These are phyloP conservation scores for Candida ulmi DNA, from an alignment of 805 yeast species.

Conservation along the genomic window DNA sequence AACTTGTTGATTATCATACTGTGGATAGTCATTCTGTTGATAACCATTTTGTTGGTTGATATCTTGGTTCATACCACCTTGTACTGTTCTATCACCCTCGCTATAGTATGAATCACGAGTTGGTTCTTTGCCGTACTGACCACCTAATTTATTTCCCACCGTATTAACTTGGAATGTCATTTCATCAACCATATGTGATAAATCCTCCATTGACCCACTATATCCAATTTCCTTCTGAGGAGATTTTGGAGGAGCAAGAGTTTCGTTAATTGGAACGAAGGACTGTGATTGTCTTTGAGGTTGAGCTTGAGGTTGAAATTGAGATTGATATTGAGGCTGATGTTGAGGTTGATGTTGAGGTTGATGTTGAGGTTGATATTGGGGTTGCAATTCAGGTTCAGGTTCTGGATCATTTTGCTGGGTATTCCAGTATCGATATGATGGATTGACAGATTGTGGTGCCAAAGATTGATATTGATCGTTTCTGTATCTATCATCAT, in stretches of 20 bases:
- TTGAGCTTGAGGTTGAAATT: not conserved
- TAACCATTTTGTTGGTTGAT: not conserved
- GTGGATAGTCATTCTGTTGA: not conserved
- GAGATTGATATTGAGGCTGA: not conserved
- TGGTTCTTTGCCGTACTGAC: not conserved
- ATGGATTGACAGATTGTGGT: constrained; percentile 6
- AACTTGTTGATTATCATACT: too few relatives aligned
- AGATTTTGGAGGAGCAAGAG: not conserved
- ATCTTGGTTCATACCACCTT: not conserved
- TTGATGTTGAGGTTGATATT: not conserved
- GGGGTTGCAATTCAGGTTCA: not conserved
- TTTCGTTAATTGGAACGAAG: too few relatives aligned
- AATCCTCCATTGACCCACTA: constrained; percentile 22
- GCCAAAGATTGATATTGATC: constrained; percentile 10
- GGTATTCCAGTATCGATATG: not conserved
- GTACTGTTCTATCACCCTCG: too few relatives aligned
- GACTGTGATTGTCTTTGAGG: not conserved
- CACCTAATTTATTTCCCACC: constrained; percentile 17
- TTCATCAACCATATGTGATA: constrained; percentile 32
- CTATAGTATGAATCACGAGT: not conserved
- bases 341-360: not conserved
- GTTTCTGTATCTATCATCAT: not conserved
- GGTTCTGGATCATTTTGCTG: too few relatives aligned
- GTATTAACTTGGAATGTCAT: constrained; percentile 21
- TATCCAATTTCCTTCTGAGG: not conserved